Percentiles rank a stretch among this genome's conserved stretches.
Evolutionary conservation across 495 filamentous ascomycete genomes (phyloP).

Genomic region (Hyaloscypha hepaticicola): DNA sequence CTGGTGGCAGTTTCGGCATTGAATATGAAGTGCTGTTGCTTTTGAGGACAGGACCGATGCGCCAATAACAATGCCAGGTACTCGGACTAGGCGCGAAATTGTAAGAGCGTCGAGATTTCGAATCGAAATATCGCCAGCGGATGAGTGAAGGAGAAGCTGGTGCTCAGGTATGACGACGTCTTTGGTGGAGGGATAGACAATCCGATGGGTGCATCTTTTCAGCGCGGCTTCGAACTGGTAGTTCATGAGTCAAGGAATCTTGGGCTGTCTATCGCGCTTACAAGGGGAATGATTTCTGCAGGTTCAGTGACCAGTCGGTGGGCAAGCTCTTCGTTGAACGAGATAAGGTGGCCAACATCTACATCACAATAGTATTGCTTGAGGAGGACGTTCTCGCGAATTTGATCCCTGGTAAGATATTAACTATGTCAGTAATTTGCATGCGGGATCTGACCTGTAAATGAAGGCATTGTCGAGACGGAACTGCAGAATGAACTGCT

Average conservation of each 20-base stretch:
- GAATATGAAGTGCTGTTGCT: constrained; percentile 79
- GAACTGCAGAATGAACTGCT: constrained; percentile 91
- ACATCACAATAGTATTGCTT: constrained; percentile 97
- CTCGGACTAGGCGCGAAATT: constrained; percentile 91
- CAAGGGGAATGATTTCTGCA: constrained; percentile 87
- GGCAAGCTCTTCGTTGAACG: constrained; percentile 94
- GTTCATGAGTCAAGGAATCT: neutral
- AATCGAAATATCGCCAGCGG: constrained; percentile 85
- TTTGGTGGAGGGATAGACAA: constrained; percentile 74
- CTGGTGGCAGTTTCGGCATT: constrained; percentile 85
- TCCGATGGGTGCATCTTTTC: constrained; percentile 85
- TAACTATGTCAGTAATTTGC: constrained; percentile 14
- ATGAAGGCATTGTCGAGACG: constrained; percentile 94
- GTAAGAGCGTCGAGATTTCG: constrained; percentile 90
- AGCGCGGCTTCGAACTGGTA: constrained; percentile 85
- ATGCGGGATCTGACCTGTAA: constrained; percentile 65
- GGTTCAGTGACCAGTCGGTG: constrained; percentile 89
- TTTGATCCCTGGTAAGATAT: constrained; percentile 72
- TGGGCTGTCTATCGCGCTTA: constrained; percentile 40
- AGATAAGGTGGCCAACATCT: constrained; percentile 94
- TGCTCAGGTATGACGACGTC: constrained; percentile 78
- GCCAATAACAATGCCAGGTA: constrained; percentile 96
- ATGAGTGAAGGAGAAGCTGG: constrained; percentile 93
- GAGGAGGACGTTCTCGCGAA: constrained; percentile 91
- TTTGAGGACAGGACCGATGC: constrained; percentile 96